Conservation (phyloP, 2,329 filamentous ascomycete species). For the Colletotrichum simmondsii region DNA sequence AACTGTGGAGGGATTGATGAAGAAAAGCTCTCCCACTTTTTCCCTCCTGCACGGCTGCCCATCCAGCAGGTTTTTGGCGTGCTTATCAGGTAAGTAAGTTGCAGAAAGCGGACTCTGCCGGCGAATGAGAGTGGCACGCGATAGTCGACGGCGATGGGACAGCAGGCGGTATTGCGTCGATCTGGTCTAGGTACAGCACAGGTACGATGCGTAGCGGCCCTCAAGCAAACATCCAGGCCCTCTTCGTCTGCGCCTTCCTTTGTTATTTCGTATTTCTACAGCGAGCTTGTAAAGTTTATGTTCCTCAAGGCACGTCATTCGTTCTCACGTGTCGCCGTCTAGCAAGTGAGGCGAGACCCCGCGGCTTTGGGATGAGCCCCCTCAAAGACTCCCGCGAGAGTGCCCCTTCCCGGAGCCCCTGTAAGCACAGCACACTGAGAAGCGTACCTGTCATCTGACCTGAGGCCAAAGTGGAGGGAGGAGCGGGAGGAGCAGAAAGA, state of each 20-base stretch:
- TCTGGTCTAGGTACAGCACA: constrained; percentile 9
- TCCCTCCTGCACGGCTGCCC: constrained; percentile 33
- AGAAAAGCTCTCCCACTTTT: constrained; percentile 30
- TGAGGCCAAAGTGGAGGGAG: constrained; percentile 17
- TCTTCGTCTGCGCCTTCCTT: neutral
- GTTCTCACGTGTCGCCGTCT: constrained; percentile 11
- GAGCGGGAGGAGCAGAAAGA: constrained; percentile 27
- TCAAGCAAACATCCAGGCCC: neutral
- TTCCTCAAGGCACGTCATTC: constrained; percentile 11
- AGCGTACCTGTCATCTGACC: constrained; percentile 18
- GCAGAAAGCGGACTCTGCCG: constrained; percentile 29
- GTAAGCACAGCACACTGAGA: neutral
- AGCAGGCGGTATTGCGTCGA: constrained; percentile 13
- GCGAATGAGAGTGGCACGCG: constrained; percentile 23
- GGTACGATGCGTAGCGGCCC: neutral
- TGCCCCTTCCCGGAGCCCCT: neutral
- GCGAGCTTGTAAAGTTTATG: neutral
- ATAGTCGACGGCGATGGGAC: neutral
- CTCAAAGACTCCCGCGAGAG: neutral
- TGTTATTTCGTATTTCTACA: neutral
- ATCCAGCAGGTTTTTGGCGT: constrained; percentile 34
- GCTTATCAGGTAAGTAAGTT: constrained; percentile 27
- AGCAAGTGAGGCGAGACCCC: neutral
- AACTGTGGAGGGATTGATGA: constrained; percentile 5
- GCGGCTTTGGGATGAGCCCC: neutral